Conservation (phyloP, 352 stramenopile species). For the Phytophthora pisi region DNA sequence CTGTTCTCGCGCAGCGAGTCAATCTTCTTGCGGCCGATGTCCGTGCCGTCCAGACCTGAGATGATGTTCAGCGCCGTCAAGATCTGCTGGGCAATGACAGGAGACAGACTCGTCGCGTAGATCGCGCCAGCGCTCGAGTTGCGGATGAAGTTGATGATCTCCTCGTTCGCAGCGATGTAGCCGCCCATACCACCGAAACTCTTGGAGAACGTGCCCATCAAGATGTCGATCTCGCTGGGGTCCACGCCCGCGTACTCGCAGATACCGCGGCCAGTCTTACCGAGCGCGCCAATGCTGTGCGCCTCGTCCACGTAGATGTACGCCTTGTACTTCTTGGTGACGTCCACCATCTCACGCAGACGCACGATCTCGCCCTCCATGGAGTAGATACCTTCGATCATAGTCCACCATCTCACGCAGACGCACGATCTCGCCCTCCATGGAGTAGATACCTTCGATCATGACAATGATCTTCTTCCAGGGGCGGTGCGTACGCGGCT, state of each 20-base stretch:
- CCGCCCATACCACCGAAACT: conserved; percentile 98
- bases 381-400: conserved; percentile 97
- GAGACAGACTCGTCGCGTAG: conserved; percentile 69
- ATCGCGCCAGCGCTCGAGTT: conserved; percentile 61
- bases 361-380: conserved; percentile 99
- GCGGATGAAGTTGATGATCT: conserved; percentile 70
- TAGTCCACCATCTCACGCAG: conserved; percentile 91
- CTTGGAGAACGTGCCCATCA: conserved; percentile 99
- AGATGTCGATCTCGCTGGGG: conserved; percentile 96
- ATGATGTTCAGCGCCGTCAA: conserved; percentile 93
- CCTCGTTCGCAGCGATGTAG: conserved; percentile 94
- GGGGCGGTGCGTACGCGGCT: conserved; percentile 92
- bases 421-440: conserved; percentile 98
- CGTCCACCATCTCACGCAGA: conserved; percentile 90
- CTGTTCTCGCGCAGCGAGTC: conserved; percentile 94
- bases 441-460: conserved; percentile 98
- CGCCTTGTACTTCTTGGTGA: conserved; percentile 97
- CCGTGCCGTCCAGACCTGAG: conserved; percentile 94
- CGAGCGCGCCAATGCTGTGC: conserved; percentile 96
- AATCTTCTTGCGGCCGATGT: conserved; percentile 94
- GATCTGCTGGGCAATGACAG: conserved; percentile 65
- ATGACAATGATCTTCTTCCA: conserved; percentile 99
- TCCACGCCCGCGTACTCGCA: conserved; percentile 96
- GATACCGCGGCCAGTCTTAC: conserved; percentile 93
- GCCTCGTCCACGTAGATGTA: conserved; percentile 98